phyloP scores from a whole-genome alignment of 768 basidiomycete species.

The Pisolithus tinctorius region DNA sequence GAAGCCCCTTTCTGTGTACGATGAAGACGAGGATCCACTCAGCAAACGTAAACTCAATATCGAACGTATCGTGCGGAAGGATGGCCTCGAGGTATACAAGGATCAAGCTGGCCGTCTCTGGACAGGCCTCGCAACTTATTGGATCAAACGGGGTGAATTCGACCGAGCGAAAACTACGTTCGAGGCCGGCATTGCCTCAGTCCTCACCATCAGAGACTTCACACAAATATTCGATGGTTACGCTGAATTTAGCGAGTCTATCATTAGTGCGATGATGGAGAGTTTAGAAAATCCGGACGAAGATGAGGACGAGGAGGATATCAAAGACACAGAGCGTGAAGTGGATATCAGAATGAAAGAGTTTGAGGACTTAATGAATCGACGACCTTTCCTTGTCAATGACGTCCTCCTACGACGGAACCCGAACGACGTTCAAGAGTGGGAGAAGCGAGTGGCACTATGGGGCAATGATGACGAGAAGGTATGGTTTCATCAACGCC shows the following conservation, averaged over 20 bases:
- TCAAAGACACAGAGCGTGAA: conserved; percentile 72
- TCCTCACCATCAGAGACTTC: conserved; percentile 93
- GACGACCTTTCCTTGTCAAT: conserved; percentile 92
- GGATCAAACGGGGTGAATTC: conserved; percentile 97
- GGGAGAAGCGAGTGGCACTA: conserved; percentile 95
- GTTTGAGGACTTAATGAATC: conserved; percentile 91
- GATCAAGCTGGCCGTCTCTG: conserved; percentile 96
- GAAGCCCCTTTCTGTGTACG: conserved; percentile 46
- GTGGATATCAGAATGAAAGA: conserved; percentile 85
- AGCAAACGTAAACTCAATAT: conserved; percentile 73
- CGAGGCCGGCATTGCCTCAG: conserved; percentile 75
- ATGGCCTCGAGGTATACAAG: conserved; percentile 85
- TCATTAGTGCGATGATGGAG: conserved; percentile 88
- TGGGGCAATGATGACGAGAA: conserved; percentile 93
- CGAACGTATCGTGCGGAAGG: conserved; percentile 75
- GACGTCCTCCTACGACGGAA: conserved; percentile 91
- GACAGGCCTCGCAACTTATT: conserved; percentile 95
- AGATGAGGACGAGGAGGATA: conserved; percentile 70
- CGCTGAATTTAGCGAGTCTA: conserved; percentile 85
- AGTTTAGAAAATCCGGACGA: conserved; percentile 73
- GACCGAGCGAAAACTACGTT: conserved; percentile 84
- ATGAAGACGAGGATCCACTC: conserved; percentile 79
- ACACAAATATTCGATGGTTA: conserved; percentile 97
- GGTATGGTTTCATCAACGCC: conserved; percentile 35
- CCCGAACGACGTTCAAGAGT: conserved; percentile 97